A percentile compares a stretch with the other conserved stretches of the same genome.
Conservation (phyloP, 2,329 filamentous ascomycete species). For the Ceratocystis colombiana region DNA sequence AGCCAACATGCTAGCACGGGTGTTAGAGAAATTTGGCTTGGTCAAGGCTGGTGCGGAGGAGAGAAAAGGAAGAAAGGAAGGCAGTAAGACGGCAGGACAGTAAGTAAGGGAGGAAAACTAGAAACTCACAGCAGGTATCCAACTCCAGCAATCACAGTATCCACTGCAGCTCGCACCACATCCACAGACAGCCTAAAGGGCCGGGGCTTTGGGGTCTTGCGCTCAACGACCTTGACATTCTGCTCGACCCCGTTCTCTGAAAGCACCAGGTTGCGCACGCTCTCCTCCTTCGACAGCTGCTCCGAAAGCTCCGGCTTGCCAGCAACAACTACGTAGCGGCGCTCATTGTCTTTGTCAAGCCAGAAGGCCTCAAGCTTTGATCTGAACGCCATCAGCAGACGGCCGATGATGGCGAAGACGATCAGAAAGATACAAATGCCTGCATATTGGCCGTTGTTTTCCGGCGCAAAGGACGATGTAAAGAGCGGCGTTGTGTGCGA, state of each 20-base stretch:
- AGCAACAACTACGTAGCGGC: conserved; percentile 66
- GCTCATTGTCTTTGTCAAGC: conserved; percentile 59
- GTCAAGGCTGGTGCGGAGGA: neutral
- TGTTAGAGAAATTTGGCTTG: conserved; percentile 17
- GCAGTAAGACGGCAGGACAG: neutral
- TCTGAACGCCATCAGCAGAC: conserved; percentile 62
- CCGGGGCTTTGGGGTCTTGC: conserved; percentile 41
- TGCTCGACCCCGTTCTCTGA: conserved; percentile 73
- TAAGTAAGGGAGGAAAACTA: neutral
- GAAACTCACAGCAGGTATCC: conserved; percentile 73
- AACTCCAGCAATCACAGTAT: conserved; percentile 62
- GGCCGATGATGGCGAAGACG: conserved; percentile 58
- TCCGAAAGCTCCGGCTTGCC: conserved; percentile 52
- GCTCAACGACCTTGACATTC: conserved; percentile 62
- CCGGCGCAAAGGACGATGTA: conserved; percentile 63
- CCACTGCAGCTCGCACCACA: conserved; percentile 58
- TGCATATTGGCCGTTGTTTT: conserved; percentile 60
- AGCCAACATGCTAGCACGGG: conserved; percentile 64
- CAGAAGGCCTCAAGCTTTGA: conserved; percentile 53
- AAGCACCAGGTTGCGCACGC: conserved; percentile 55
- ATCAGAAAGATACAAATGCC: conserved; percentile 89
- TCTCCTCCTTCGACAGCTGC: conserved; percentile 47
- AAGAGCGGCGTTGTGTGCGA: conserved; percentile 42
- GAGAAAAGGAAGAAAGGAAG: conserved; percentile 1
- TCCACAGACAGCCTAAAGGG: conserved; percentile 80